Evolutionary conservation across 2,329 filamentous ascomycete genomes (phyloP).

Genomic region (Gremmenia infestans): DNA sequence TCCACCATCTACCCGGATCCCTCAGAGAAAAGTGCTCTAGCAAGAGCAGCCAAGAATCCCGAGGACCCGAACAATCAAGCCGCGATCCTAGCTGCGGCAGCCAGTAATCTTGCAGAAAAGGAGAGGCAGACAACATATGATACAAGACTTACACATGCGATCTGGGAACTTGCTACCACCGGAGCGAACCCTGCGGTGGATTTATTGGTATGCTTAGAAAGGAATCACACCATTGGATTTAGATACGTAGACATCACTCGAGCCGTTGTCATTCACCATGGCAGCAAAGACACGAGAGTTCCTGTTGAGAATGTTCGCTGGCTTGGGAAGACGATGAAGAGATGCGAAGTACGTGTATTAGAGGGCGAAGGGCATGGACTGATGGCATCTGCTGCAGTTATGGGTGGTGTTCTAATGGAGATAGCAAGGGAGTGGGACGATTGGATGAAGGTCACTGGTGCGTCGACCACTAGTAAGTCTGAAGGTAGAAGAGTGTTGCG

Average conservation of each 20-base stretch:
- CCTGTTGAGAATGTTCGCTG: conserved; percentile 93
- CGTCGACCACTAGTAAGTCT: conserved; percentile 15
- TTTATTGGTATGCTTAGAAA: conserved; percentile 85
- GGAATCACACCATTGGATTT: conserved; percentile 88
- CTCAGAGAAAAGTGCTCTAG: conserved; percentile 22
- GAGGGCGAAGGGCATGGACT: conserved; percentile 91
- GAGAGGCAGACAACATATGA: conserved; percentile 76
- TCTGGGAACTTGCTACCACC: conserved; percentile 88
- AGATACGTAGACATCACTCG: conserved; percentile 94
- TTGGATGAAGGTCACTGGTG: conserved; percentile 61
- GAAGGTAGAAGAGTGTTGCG: conserved; percentile 27
- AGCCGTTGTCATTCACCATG: conserved; percentile 89
- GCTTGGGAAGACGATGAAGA: conserved; percentile 89
- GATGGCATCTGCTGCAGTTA: conserved; percentile 90
- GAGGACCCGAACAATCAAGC: conserved; percentile 29
- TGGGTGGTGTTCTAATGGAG: conserved; percentile 91
- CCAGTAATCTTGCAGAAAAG: conserved; percentile 60
- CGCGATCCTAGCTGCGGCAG: conserved; percentile 43
- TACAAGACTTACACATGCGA: conserved; percentile 79
- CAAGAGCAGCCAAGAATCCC: conserved; percentile 24
- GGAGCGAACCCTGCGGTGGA: conserved; percentile 93
- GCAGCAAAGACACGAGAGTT: conserved; percentile 82
- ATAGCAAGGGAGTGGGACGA: conserved; percentile 93
- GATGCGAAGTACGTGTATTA: conserved; percentile 85
- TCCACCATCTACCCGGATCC: conserved; percentile 28